These are phyloP conservation scores for Zygosaccharomyces pseudobailii DNA, from an alignment of 1,139 yeast species.

Conservation along the genomic window DNA sequence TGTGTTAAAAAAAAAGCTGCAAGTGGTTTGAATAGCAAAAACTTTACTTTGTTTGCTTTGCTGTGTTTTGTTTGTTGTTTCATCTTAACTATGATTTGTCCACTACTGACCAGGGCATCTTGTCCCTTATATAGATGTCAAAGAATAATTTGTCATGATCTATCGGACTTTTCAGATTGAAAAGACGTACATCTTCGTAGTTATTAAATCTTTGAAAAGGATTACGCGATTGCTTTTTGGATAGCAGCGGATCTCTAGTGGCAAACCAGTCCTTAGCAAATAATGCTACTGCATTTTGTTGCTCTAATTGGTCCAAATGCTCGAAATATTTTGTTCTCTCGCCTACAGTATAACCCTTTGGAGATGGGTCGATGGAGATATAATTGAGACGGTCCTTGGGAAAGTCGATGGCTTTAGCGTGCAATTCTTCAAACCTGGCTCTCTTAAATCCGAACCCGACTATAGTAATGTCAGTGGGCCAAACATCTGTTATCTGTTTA, in stretches of 20 bases:
- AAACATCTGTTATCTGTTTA: conserved; percentile 42
- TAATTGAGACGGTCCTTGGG: conserved; percentile 36
- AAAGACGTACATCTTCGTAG: conserved; percentile 37
- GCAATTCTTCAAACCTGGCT: conserved; percentile 51
- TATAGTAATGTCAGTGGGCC: conserved; percentile 52
- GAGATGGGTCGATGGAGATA: conserved; percentile 58
- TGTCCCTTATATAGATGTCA: conserved; percentile 17
- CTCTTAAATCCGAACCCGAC: conserved; percentile 75
- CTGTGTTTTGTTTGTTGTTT: background rate
- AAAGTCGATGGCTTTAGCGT: conserved; percentile 39
- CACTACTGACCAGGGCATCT: conserved; percentile 31
- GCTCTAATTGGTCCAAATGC: conserved; percentile 46
- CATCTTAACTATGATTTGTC: background rate
- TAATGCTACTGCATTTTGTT: conserved; percentile 48
- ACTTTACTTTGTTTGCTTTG: background rate
- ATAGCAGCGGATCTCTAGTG: conserved; percentile 30
- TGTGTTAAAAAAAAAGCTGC: conserved; percentile 29
- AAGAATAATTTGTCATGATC: conserved; percentile 20
- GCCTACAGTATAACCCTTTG: conserved; percentile 30
- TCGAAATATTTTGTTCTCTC: conserved; percentile 33
- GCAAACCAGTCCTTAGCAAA: conserved; percentile 66
- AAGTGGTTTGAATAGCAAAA: conserved; percentile 16
- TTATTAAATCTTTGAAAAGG: conserved; percentile 51
- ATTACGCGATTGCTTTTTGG: conserved; percentile 42
- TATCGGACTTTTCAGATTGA: conserved; percentile 9